Percentiles rank a stretch among this genome's conserved stretches.
phyloP scores from a whole-genome alignment of 345 rosid genomes.

The Streptanthus diversifolius region DNA sequence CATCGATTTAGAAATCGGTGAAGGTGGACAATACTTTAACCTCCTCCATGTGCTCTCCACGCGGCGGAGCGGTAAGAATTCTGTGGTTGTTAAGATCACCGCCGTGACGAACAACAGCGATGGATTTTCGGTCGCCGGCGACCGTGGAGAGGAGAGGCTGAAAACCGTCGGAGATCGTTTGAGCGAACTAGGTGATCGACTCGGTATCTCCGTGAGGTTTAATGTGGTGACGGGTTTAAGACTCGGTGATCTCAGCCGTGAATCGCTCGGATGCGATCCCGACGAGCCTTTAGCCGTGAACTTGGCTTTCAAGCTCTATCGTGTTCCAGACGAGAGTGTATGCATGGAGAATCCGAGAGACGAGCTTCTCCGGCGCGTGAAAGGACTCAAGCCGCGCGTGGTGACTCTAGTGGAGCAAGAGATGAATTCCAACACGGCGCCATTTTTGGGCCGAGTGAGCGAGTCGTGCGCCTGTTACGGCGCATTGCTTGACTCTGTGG shows the following conservation, averaged over 20 bases:
- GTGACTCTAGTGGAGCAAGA: slow-evolving; percentile 80
- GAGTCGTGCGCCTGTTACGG: slow-evolving; percentile 60
- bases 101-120: slow-evolving; percentile 45
- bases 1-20: slow-evolving; percentile 78
- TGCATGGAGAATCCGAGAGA: slow-evolving; percentile 83
- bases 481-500: slow-evolving; percentile 76
- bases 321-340: slow-evolving; percentile 89
- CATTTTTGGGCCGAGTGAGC: slow-evolving; percentile 55
- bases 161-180: slow-evolving; percentile 44
- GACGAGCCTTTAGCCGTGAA: slow-evolving; percentile 75
- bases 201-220: slow-evolving; percentile 50
- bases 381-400: slow-evolving; percentile 62
- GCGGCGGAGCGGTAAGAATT: slow-evolving; percentile 28
- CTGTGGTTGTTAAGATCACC: slow-evolving; percentile 53
- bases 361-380: slow-evolving; percentile 87
- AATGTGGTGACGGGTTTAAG: slow-evolving; percentile 38
- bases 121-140: slow-evolving; percentile 1
- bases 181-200: slow-evolving; percentile 38
- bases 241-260: slow-evolving; percentile 57
- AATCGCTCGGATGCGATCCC: slow-evolving; percentile 59
- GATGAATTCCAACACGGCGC: slow-evolving; percentile 65
- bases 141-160: slow-evolving; percentile 48
- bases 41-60: slow-evolving; percentile 65
- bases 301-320: slow-evolving; percentile 68
- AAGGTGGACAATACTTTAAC: slow-evolving; percentile 67